These are phyloP conservation scores for Acrocalymma vagum DNA, from an alignment of 2,329 filamentous ascomycete genomes.

Conservation along the genomic window DNA sequence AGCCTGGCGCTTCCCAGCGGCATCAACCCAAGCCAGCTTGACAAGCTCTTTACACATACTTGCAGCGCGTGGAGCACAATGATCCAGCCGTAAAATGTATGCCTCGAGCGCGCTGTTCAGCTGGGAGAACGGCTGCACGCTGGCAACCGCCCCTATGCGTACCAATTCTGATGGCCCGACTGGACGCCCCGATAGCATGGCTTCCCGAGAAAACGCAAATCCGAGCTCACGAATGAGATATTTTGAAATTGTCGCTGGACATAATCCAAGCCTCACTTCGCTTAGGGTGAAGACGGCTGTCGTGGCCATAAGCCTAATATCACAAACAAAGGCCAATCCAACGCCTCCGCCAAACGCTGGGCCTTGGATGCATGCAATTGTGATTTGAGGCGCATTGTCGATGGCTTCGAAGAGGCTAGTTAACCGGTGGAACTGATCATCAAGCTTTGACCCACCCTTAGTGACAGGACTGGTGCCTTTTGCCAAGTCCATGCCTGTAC, in stretches of 20 bases:
- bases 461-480: conserved; percentile 18
- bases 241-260: conserved; percentile 51
- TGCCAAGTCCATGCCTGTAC: conserved; percentile 52
- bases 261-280: conserved; percentile 52
- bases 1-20: background rate
- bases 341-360: conserved; percentile 56
- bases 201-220: conserved; percentile 44
- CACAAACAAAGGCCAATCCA: conserved; percentile 54
- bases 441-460: background rate
- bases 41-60: conserved; percentile 8
- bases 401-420: conserved; percentile 48
- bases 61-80: conserved; percentile 3
- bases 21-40: background rate
- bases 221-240: conserved; percentile 53
- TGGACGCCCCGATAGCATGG: conserved; percentile 39
- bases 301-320: conserved; percentile 42
- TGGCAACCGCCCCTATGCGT: conserved; percentile 26
- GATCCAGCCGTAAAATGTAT: conserved; percentile 26
- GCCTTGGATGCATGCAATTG: conserved; percentile 53
- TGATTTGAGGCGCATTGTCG: conserved; percentile 51
- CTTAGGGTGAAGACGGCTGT: conserved; percentile 43
- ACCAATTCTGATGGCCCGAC: conserved; percentile 38
- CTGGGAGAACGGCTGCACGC: conserved; percentile 25
- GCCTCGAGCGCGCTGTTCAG: conserved; percentile 28
- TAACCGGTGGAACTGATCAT: conserved; percentile 15